Percentiles rank a stretch among this genome's conserved stretches.
These are phyloP conservation scores for Tympanopsis confertula DNA, from an alignment of 2,329 filamentous ascomycete species.

Conservation along the genomic window DNA sequence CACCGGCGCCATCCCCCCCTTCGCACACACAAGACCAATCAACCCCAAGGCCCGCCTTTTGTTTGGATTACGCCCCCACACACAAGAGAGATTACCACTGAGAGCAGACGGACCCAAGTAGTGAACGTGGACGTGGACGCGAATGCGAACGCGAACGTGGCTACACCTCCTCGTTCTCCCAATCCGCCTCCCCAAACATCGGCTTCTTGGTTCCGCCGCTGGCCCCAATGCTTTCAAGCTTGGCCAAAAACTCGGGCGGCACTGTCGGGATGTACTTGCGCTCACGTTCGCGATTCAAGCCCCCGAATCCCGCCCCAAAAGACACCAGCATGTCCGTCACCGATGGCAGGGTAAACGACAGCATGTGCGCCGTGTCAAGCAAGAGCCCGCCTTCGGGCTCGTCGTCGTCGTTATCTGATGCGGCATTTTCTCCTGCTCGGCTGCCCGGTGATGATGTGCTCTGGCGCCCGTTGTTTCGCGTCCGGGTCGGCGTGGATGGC, in stretches of 20 bases:
- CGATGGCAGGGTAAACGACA: conserved; percentile 89
- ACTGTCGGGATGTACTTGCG: conserved; percentile 93
- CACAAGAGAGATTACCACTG: too few species aligned
- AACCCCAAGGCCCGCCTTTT: too few species aligned
- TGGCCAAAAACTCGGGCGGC: conserved; percentile 82
- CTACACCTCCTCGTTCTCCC: conserved; percentile 53
- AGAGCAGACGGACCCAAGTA: too few species aligned
- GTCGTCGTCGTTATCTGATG: conserved; percentile 44
- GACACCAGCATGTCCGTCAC: conserved; percentile 95
- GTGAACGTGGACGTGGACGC: too few species aligned
- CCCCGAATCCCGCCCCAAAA: conserved; percentile 89
- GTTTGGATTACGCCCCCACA: too few species aligned
- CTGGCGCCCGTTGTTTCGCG: conserved; percentile 14
- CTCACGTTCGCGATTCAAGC: conserved; percentile 80
- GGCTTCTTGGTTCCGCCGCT: conserved; percentile 36
- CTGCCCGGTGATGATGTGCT: conserved; percentile 23
- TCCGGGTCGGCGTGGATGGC: conserved; percentile 30
- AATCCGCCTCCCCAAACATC: conserved; percentile 52
- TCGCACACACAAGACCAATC: too few species aligned
- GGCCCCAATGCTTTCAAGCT: conserved; percentile 62
- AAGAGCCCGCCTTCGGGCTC: conserved; percentile 66
- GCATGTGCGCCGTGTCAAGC: conserved; percentile 78
- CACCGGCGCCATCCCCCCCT: too few species aligned
- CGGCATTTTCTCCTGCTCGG: conserved; percentile 13
- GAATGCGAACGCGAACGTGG: too few species aligned